Base-by-base conservation (phyloP, 257 asterid species). In the Primulina tabacum region DNA sequence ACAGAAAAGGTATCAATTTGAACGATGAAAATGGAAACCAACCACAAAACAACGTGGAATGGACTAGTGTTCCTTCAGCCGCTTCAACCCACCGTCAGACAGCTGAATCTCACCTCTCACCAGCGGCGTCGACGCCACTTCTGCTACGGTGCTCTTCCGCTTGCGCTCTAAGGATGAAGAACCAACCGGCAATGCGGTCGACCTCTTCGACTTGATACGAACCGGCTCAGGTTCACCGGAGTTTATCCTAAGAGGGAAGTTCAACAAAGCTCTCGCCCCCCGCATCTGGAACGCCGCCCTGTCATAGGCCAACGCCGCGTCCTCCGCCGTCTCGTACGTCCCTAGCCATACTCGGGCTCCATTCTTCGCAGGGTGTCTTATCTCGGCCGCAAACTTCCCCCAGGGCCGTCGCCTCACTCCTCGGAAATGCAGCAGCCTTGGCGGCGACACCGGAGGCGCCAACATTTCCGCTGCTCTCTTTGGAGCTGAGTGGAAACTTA, bases 381-480 rank as follows among this genome's bases (percentile, higher is more conserved):
- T 80, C 69, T 80, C 84, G 0, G 84, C 84, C 24, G 81, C 84
- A 34, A 80, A 80, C 76, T 76, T 80, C 52, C 84, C 84, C 84
- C 84, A 80, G 34, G 84, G 84, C 69, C 84, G 75, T 67, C 52
- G 75, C 71, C 84, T 35, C 16, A 80, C 84, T 10, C 84, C 84
- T 34, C 84, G 34, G 71, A 55, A 80, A 10, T 67, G 84, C 55
- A 33, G 58, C 79, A 69, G 73, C 7, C 79, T 66, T 0, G 67
- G 40, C 4, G 68, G 68, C 70, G 29, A 43, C 57, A 35, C 73
- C 69, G 53, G 4, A 12, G 24, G 29, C 17, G 40, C 65, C 40
- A 8, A 9, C 55, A 21, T 16, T 33, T 14, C 68, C 14, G 4
- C 33, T 21, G 37, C 17, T 62, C 35, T 64, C 67, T 64, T 34